A percentile compares a stretch with the other conserved stretches of the same genome.
Evolutionary conservation across 2,329 filamentous ascomycete species (phyloP).

Genomic region (Rasamsonia emersonii): DNA sequence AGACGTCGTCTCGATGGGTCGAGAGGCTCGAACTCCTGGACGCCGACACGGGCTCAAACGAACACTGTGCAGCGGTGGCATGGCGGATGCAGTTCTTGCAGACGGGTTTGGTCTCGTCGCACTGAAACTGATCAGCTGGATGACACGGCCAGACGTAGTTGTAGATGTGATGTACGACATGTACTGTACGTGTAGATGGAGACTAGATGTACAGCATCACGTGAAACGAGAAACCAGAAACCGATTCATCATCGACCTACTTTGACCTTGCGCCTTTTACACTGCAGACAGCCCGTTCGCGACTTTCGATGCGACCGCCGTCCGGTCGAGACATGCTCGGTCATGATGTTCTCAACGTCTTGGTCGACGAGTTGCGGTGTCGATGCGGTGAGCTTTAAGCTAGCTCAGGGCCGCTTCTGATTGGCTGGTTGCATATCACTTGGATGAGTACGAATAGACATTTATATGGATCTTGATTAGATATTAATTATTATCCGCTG

Average conservation of each 20-base stretch:
- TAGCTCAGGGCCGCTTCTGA: no score
- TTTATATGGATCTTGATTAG: no score
- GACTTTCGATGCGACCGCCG: constrained; percentile 20
- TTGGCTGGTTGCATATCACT: no score
- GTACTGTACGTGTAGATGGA: neutral
- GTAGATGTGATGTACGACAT: neutral
- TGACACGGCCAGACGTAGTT: neutral
- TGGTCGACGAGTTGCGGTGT: no score
- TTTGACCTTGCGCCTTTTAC: constrained; percentile 22
- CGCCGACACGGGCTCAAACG: constrained; percentile 6
- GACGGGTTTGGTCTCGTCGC: constrained; percentile 18
- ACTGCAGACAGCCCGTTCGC: constrained; percentile 17
- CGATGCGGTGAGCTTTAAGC: no score
- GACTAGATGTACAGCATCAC: neutral
- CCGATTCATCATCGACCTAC: constrained; percentile 8
- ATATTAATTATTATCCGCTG: no score
- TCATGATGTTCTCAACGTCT: no score
- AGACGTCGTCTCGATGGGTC: no score
- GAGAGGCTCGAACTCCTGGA: no score
- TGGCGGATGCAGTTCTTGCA: constrained; percentile 19
- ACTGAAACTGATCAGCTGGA: constrained; percentile 10
- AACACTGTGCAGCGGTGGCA: constrained; percentile 14
- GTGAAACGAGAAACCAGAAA: neutral
- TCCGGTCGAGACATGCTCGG: no score
- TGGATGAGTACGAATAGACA: no score